These are phyloP conservation scores for Rosa lucieae DNA, from an alignment of 306 rosid species.

Conservation along the genomic window DNA sequence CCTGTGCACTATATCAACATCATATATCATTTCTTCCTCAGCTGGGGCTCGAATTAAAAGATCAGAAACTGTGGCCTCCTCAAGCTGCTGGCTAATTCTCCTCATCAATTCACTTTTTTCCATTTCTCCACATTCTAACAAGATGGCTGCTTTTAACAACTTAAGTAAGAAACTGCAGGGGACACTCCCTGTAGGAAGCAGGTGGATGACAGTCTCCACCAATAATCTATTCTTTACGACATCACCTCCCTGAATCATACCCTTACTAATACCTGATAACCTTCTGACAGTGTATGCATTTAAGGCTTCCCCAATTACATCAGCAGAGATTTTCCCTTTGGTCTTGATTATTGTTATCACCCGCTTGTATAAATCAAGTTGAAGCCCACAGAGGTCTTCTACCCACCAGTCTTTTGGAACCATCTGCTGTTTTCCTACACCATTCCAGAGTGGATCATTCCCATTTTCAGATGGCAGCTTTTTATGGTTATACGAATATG, in stretches of 20 bases:
- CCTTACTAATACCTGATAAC: constrained; percentile 68
- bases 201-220: constrained; percentile 59
- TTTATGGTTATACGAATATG: constrained; percentile 82
- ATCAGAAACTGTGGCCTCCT: constrained; percentile 73
- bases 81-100: constrained; percentile 72
- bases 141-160: constrained; percentile 56
- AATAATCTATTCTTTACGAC: constrained; percentile 46
- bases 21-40: constrained; percentile 45
- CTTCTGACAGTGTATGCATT: constrained; percentile 68
- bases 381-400: constrained; percentile 91
- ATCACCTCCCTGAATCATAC: constrained; percentile 67
- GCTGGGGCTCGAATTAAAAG: constrained; percentile 53
- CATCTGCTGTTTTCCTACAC: constrained; percentile 59
- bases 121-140: constrained; percentile 56
- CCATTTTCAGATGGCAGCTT: constrained; percentile 77
- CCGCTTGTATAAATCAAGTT: constrained; percentile 71
- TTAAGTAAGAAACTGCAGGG: constrained; percentile 65
- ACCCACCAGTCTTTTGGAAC: constrained; percentile 99
- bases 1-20: constrained; percentile 66
- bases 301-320: constrained; percentile 77
- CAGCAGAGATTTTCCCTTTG: constrained; percentile 52
- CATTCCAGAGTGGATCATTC: constrained; percentile 66
- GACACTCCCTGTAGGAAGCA: constrained; percentile 60
- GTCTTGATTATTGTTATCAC: constrained; percentile 58
- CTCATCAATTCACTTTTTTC: constrained; percentile 56